These are phyloP conservation scores for Syzygium oleosum DNA, from an alignment of 345 rosid genomes.

Conservation along the genomic window DNA sequence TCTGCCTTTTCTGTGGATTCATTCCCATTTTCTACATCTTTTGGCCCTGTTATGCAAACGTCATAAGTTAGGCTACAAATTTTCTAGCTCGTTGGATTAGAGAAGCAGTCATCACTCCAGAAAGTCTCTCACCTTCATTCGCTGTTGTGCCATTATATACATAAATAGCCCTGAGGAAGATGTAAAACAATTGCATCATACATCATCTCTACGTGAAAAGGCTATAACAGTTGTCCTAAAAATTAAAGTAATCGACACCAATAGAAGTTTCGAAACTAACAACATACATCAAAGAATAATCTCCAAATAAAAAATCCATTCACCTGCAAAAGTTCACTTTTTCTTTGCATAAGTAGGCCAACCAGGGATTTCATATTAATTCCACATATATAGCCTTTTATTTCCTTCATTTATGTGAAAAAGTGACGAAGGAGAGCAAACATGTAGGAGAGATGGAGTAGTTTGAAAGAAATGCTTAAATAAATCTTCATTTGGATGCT, in stretches of 20 bases:
- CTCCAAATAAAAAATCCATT: not conserved
- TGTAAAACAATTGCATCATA: not conserved
- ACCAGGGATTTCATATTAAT: not conserved
- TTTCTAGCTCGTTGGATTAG: not conserved
- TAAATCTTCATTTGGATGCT: not conserved
- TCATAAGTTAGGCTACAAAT: not conserved
- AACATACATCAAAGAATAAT: not conserved
- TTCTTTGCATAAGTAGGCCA: slow-evolving; percentile 6
- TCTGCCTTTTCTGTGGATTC: slow-evolving; percentile 19
- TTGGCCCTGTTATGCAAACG: not conserved
- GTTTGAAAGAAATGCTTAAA: not conserved
- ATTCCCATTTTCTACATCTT: slow-evolving; percentile 31
- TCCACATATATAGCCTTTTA: not conserved
- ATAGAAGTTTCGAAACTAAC: not conserved
- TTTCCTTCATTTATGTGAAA: not conserved
- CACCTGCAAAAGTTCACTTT: not conserved
- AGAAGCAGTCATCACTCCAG: not conserved
- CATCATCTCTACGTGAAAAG: not conserved
- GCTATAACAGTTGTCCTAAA: not conserved
- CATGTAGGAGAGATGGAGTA: not conserved
- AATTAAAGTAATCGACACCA: not conserved
- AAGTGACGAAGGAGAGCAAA: not conserved
- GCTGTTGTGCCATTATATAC: not conserved
- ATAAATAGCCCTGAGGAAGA: not conserved
- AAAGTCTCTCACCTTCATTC: not conserved